Base-by-base conservation (phyloP, 768 basidiomycete species). In the Boletus coccyginus region DNA sequence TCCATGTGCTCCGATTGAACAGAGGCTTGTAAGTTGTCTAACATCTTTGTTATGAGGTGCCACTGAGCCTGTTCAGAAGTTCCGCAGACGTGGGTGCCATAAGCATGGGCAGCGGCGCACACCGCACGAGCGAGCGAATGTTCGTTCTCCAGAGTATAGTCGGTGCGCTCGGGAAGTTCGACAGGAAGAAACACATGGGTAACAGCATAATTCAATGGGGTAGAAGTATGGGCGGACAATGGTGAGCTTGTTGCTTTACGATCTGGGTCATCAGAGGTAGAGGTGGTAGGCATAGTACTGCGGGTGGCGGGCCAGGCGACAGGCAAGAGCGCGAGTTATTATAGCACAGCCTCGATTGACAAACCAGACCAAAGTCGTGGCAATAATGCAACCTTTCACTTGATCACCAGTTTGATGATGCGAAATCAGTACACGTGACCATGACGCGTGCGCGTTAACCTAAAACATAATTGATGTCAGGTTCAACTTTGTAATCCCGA, bases 341-440 rank as follows among this genome's bases (percentile, higher is more conserved):
- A 21, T 21, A 21, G 21, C 21, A 21, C 21, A 21, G 21, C 21
- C 21, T 21, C 6, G 27, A 27, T 27, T 27, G 27, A 27, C 27
- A 27, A 27, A 27, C 27, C 3, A 27, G 27, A 27, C 27, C 27
- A 27, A 27, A 21, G 21, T 21, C 21, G 21, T 21, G 21, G 21
- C 21, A 21, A 21, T 21, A 21, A 21, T 21, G 21, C 21, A 21
- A 21, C 21, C 21, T 21, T n/a, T 21, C 1, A 21, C 21, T 21
- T 21, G 21, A 21, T 21, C 21, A 21, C 21, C 21, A 21, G 2
- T 21, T 21, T 21, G 17, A 39, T 39, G 6, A 13, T 35, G 16
- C 9, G 21, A 65, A 61, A 65, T 64, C 55, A 67, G 45, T 45
- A 3, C 64, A 65, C 64, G 64, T 67, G 64, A 67, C 55, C 36